Percentiles rank a stretch among this genome's conserved stretches.
Conservation (phyloP, 306 rosid genomes). For the Castanospermum australe region DNA sequence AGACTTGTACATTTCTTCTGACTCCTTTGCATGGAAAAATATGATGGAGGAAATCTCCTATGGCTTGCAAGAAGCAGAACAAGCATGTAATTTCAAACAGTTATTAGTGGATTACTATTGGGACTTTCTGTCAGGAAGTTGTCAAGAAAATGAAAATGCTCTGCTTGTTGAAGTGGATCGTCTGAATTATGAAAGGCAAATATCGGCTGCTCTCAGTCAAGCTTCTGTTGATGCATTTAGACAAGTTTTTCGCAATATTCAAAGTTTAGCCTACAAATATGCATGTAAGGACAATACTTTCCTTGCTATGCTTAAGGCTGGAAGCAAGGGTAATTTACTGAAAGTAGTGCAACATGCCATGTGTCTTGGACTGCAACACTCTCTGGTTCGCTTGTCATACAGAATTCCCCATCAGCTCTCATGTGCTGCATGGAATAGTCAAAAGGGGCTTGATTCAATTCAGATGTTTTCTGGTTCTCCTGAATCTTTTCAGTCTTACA, state of each 20-base stretch:
- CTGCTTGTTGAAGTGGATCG: constrained; percentile 44
- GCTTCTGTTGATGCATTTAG: constrained; percentile 83
- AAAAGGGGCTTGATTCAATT: constrained; percentile 40
- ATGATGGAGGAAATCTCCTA: constrained; percentile 72
- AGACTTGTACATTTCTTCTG: constrained; percentile 71
- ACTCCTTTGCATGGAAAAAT: constrained; percentile 58
- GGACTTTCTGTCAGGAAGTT: constrained; percentile 51
- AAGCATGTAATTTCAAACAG: constrained; percentile 62
- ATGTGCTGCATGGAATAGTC: constrained; percentile 82
- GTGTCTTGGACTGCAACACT: constrained; percentile 96
- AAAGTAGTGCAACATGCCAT: constrained; percentile 83
- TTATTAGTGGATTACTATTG: constrained; percentile 54
- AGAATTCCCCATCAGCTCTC: constrained; percentile 70
- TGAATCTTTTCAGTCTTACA: constrained; percentile 52
- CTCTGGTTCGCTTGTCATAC: constrained; percentile 76
- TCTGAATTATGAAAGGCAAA: constrained; percentile 68
- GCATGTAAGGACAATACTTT: constrained; percentile 60
- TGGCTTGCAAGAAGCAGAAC: constrained; percentile 81
- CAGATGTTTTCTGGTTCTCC: constrained; percentile 40
- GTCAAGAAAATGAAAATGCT: constrained; percentile 38
- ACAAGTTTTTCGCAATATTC: constrained; percentile 73
- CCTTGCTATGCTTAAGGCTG: constrained; percentile 84
- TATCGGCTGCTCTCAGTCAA: constrained; percentile 71
- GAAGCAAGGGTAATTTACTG: constrained; percentile 93
- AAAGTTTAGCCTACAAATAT: constrained; percentile 65